Conservation (phyloP, 257 asterid species). For the Scutellaria galericulata region DNA sequence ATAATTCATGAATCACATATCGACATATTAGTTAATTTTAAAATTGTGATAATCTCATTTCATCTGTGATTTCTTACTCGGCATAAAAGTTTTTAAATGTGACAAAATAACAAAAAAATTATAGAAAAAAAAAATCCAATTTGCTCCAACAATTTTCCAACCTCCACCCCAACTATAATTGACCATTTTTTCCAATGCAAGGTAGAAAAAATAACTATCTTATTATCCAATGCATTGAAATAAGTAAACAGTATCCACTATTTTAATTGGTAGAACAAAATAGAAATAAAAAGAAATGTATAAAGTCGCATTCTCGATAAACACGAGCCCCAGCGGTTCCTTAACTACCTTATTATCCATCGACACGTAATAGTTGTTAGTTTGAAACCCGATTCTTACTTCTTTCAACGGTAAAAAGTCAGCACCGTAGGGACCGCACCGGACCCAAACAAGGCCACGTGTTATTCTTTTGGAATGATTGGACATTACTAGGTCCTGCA, state of each 20-base stretch:
- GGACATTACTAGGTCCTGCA: not conserved
- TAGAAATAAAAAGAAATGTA: not conserved
- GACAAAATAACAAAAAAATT: not conserved
- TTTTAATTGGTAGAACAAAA: not conserved
- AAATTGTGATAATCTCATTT: not conserved
- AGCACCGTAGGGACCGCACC: slow-evolving; percentile 45
- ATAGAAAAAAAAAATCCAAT: not conserved
- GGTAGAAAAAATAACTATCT: slow-evolving; percentile 37
- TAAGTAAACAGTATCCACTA: slow-evolving; percentile 16
- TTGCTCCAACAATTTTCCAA: slow-evolving; percentile 37
- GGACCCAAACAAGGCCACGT: slow-evolving; percentile 36
- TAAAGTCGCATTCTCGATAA: slow-evolving; percentile 40
- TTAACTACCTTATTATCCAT: slow-evolving; percentile 38
- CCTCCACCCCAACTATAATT: slow-evolving; percentile 30
- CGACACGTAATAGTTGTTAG: slow-evolving; percentile 38
- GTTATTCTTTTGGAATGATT: slow-evolving; percentile 20
- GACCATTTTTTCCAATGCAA: slow-evolving; percentile 33
- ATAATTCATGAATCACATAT: too few relatives aligned
- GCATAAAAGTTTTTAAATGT: not conserved
- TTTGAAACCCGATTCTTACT: slow-evolving; percentile 27
- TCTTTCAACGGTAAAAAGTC: slow-evolving; percentile 35
- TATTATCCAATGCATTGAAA: slow-evolving; percentile 31
- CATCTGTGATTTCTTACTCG: slow-evolving; percentile 4
- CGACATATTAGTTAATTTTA: too few relatives aligned
- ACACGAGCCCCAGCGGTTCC: slow-evolving; percentile 47